Conservation (phyloP, 2,329 filamentous ascomycete species). For the Trichoderma sp. region DNA sequence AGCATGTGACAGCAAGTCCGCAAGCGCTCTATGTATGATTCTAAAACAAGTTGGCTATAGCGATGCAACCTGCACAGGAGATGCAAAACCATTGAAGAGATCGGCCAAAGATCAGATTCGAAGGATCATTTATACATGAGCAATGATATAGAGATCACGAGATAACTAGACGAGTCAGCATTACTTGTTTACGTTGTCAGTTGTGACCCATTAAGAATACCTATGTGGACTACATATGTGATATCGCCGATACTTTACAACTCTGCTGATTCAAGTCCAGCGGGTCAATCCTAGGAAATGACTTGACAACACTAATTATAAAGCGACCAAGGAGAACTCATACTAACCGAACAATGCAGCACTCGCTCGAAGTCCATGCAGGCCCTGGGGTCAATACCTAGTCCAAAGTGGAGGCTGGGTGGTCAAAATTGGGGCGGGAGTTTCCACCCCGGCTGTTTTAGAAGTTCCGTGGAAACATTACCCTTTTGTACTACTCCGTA, state of each 20-base stretch:
- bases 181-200: not conserved
- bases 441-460: not conserved
- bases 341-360: not conserved
- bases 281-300: not conserved
- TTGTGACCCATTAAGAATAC: no score
- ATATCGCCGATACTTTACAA: not conserved
- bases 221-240: no score
- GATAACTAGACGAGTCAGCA: not conserved
- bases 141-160: not conserved
- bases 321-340: not conserved
- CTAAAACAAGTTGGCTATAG: not conserved
- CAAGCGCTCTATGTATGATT: not conserved
- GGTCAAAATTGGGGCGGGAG: not conserved
- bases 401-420: not conserved
- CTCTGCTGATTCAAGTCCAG: not conserved
- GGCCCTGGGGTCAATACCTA: not conserved
- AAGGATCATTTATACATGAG: not conserved
- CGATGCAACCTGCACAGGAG: not conserved
- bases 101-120: rapidly evolving
- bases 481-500: not conserved
- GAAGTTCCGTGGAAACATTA: not conserved
- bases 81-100: not conserved
- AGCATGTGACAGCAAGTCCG: not conserved
- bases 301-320: not conserved
- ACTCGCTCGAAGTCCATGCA: not conserved